Evolutionary conservation across 768 basidiomycete genomes (phyloP).

Genomic region (Pisolithus microcarpus): DNA sequence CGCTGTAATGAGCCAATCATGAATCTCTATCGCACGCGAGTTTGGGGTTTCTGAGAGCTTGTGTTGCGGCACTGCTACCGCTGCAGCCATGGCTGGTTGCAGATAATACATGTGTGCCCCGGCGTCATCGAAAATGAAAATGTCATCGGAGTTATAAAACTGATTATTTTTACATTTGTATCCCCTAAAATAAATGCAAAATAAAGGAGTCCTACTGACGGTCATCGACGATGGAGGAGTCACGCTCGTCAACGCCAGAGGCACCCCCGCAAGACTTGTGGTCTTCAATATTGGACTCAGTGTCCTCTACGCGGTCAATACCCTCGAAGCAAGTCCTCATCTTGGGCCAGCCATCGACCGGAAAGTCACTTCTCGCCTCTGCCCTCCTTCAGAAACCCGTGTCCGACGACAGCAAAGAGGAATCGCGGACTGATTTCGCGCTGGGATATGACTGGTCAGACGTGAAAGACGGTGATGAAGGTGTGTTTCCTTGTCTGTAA

Average conservation of each 20-base stretch:
- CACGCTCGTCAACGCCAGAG: slow-evolving; percentile 63
- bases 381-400: slow-evolving; percentile 63
- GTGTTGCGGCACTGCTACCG: slow-evolving; percentile 51
- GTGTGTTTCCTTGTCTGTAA: slow-evolving; percentile 34
- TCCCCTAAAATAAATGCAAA: not conserved
- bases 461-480: slow-evolving; percentile 88
- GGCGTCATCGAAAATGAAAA: no score
- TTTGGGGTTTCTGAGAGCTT: slow-evolving; percentile 62
- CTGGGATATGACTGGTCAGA: slow-evolving; percentile 91
- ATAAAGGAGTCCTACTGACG: no score
- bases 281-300: slow-evolving; percentile 86
- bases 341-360: slow-evolving; percentile 71
- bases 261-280: slow-evolving; percentile 79
- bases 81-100: slow-evolving; percentile 30
- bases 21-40: slow-evolving; percentile 59
- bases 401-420: slow-evolving; percentile 51
- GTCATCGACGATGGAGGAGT: slow-evolving; percentile 29
- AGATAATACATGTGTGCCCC: slow-evolving; percentile 14
- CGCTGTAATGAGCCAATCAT: slow-evolving; percentile 63
- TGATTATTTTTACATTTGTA: not conserved
- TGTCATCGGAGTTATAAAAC: not conserved
- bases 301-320: slow-evolving; percentile 72
- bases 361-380: slow-evolving; percentile 69
- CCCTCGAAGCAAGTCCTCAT: slow-evolving; percentile 84
- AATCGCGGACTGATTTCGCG: slow-evolving; percentile 67